phyloP scores from a whole-genome alignment of 1,284 basidiomycete species.

The Neotropicomus parvogracilis region DNA sequence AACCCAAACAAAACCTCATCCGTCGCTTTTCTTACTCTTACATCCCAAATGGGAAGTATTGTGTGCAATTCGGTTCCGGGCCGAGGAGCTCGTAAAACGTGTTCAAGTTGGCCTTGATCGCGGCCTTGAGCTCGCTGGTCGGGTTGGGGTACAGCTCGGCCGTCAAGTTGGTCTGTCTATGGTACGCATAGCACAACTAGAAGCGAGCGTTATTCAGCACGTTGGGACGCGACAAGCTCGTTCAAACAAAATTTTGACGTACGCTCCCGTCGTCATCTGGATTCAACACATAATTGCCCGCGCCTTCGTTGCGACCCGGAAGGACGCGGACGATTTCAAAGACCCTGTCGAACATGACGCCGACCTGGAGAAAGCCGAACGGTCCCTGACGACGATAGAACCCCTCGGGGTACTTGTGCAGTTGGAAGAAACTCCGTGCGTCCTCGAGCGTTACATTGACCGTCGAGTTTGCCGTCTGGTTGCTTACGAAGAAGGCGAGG shows the following conservation, averaged over 20 bases:
- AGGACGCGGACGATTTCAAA: slow-evolving; percentile 2
- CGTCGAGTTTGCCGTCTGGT: slow-evolving; percentile 24
- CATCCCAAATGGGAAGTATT: slow-evolving; percentile 21
- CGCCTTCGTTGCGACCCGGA: slow-evolving; percentile 24
- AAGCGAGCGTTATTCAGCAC: slow-evolving; percentile 5
- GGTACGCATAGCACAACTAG: slow-evolving; percentile 22
- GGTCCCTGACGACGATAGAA: slow-evolving; percentile 25
- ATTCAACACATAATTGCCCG: slow-evolving; percentile 20
- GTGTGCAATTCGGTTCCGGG: slow-evolving; percentile 16
- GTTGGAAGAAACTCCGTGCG: slow-evolving; percentile 22
- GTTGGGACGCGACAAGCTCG: not conserved
- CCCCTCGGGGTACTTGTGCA: slow-evolving; percentile 19
- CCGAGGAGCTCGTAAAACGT: slow-evolving; percentile 24
- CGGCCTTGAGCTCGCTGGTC: slow-evolving; percentile 16
- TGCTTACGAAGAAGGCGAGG: slow-evolving; percentile 28
- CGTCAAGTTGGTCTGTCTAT: slow-evolving; percentile 23
- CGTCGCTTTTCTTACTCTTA: not conserved
- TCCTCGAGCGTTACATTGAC: slow-evolving; percentile 10
- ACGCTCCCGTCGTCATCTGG: slow-evolving; percentile 14
- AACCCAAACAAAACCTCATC: too few species aligned
- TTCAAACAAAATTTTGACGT: slow-evolving; percentile 5
- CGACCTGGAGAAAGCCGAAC: slow-evolving; percentile 8
- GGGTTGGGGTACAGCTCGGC: slow-evolving; percentile 24
- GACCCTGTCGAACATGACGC: slow-evolving; percentile 1
- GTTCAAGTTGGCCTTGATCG: slow-evolving; percentile 26